A percentile compares a stretch with the other conserved stretches of the same genome.
Conservation (phyloP, 2,329 filamentous ascomycete genomes). For the Ascochyta rabiei region DNA sequence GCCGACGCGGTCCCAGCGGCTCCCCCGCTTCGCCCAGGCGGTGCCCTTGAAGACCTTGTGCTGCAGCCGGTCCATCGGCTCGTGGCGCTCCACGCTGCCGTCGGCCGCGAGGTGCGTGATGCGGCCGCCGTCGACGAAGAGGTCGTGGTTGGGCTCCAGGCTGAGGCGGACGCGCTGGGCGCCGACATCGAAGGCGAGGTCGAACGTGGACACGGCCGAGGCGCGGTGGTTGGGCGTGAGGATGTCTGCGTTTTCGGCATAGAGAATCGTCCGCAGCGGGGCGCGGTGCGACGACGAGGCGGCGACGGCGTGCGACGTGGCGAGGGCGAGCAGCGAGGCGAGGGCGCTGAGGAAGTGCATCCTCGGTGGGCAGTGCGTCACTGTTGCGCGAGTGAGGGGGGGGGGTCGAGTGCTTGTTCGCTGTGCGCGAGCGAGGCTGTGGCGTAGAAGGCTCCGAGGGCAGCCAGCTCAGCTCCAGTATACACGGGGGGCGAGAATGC, state of each 20-base stretch:
- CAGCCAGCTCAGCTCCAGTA: constrained; percentile 1
- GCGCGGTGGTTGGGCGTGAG: constrained; percentile 79
- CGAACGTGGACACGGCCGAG: constrained; percentile 81
- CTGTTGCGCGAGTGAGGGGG: constrained; percentile 19
- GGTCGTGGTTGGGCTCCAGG: constrained; percentile 89
- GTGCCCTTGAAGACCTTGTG: constrained; percentile 86
- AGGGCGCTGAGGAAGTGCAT: constrained; percentile 24
- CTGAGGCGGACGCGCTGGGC: constrained; percentile 74
- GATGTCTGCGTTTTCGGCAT: constrained; percentile 76
- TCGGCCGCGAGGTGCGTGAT: constrained; percentile 75
- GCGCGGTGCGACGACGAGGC: constrained; percentile 60
- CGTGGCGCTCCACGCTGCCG: constrained; percentile 69
- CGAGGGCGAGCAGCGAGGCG: constrained; percentile 24
- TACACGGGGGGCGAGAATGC: not conserved
- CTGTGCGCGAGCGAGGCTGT: no score
- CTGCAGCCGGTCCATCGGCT: constrained; percentile 72
- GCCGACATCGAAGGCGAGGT: constrained; percentile 77
- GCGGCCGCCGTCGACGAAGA: constrained; percentile 76
- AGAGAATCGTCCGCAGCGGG: constrained; percentile 75
- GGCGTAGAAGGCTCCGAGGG: not conserved
- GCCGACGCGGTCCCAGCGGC: constrained; percentile 81
- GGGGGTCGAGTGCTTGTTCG: no score
- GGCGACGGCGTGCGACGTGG: constrained; percentile 32
- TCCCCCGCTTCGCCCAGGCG: constrained; percentile 75
- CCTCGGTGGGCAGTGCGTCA: no score